Evolutionary conservation across 2,329 filamentous ascomycete genomes (phyloP).

Genomic region (Camillea tinctor): DNA sequence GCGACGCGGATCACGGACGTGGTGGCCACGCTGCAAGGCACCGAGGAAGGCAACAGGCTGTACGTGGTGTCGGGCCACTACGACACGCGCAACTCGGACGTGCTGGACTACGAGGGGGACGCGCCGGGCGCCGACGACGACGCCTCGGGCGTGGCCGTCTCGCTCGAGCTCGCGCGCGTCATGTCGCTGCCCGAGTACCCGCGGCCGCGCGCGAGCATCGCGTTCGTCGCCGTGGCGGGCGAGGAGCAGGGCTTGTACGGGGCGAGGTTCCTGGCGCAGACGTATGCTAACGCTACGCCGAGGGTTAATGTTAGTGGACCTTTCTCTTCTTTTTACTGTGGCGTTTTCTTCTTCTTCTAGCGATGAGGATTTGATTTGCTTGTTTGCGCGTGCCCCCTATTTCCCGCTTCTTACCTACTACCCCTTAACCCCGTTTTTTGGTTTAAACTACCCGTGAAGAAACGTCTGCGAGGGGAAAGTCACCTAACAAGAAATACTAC

Average conservation of each 20-base stretch:
- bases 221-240: constrained; percentile 56
- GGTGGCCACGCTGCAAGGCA: constrained; percentile 49
- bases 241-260: constrained; percentile 58
- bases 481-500: background rate
- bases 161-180: constrained; percentile 54
- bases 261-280: constrained; percentile 49
- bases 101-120: constrained; percentile 50
- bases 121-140: constrained; percentile 59
- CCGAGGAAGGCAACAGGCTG: constrained; percentile 38
- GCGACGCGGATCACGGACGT: constrained; percentile 54
- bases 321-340: background rate
- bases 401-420: background rate
- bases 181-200: constrained; percentile 42
- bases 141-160: constrained; percentile 53
- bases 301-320: constrained; percentile 32
- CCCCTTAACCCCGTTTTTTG: background rate
- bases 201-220: constrained; percentile 49
- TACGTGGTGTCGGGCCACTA: constrained; percentile 58
- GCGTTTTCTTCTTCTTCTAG: no score
- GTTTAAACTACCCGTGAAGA: no score
- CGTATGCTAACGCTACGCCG: constrained; percentile 45
- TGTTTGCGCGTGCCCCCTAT: background rate
- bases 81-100: constrained; percentile 50
- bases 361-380: no score
- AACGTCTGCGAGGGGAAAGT: background rate